Evolutionary conservation across 1,139 yeast genomes (phyloP).

Genomic region (Pichia sp.): DNA sequence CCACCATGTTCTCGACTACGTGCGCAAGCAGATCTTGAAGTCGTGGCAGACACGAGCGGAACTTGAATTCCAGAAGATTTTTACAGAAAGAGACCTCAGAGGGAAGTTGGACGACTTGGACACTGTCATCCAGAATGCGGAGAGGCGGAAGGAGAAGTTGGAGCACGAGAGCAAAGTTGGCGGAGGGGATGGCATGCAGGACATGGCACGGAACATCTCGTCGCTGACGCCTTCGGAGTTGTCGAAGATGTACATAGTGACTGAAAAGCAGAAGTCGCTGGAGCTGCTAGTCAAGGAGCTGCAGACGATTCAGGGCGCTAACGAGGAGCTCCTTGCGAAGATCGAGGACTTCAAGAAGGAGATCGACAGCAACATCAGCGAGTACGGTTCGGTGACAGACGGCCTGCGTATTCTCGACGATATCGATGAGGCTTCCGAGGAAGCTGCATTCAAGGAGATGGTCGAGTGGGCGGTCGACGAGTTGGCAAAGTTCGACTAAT

Average conservation of each 20-base stretch:
- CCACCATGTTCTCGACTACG: constrained; percentile 46
- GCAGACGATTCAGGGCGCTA: neutral
- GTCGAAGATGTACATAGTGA: constrained; percentile 1
- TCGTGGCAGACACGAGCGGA: constrained; percentile 58
- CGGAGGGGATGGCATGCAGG: neutral
- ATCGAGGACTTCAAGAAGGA: constrained; percentile 8
- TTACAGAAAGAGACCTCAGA: constrained; percentile 57
- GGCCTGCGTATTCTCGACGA: constrained; percentile 12
- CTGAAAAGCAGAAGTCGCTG: constrained; percentile 6
- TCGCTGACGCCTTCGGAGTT: constrained; percentile 12
- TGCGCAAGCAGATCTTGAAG: constrained; percentile 55
- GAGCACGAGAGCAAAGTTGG: constrained; percentile 3
- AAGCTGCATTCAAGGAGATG: constrained; percentile 11
- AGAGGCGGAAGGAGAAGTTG: constrained; percentile 21
- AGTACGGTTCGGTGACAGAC: constrained; percentile 2
- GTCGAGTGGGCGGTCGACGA: constrained; percentile 17
- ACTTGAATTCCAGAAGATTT: constrained; percentile 63
- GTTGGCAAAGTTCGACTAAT: constrained; percentile 2
- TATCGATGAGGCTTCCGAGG: constrained; percentile 10
- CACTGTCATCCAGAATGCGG: constrained; percentile 55
- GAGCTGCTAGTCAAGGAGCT: constrained; percentile 6
- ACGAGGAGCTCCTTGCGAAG: constrained; percentile 4
- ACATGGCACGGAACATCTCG: constrained; percentile 5
- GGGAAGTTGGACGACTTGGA: constrained; percentile 61
- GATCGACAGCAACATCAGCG: constrained; percentile 6